Conservation (phyloP, 2,329 filamentous ascomycete species). For the Aureobasidium mangrovei region DNA sequence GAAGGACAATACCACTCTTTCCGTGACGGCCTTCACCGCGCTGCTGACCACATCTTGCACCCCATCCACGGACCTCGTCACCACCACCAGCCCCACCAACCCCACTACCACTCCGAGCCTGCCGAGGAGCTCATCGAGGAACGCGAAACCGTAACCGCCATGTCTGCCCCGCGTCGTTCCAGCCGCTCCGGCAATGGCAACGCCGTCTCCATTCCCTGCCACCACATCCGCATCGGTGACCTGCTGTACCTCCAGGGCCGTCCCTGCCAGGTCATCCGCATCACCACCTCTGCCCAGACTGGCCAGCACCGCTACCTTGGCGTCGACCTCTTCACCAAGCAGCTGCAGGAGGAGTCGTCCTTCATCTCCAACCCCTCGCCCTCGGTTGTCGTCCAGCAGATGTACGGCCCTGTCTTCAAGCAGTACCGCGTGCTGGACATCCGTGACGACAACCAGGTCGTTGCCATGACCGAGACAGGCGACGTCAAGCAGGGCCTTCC, state of each 20-base stretch:
- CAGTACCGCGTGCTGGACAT: slow-evolving; percentile 99
- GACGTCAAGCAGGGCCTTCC: slow-evolving; percentile 95
- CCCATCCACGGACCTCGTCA: slow-evolving; percentile 48
- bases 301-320: slow-evolving; percentile 99
- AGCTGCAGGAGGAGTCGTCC: slow-evolving; percentile 96
- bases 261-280: slow-evolving; percentile 99
- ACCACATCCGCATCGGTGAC: slow-evolving; percentile 98
- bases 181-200: slow-evolving; percentile 44
- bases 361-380: slow-evolving; percentile 96
- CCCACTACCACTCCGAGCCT: slow-evolving; percentile 27
- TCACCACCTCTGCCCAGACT: slow-evolving; percentile 94
- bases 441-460: slow-evolving; percentile 69
- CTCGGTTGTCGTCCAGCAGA: slow-evolving; percentile 97
- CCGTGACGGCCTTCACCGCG: slow-evolving; percentile 60
- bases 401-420: slow-evolving; percentile 99
- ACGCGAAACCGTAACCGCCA: slow-evolving; percentile 36
- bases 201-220: slow-evolving; percentile 96
- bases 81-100: slow-evolving; percentile 42
- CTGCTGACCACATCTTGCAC: slow-evolving; percentile 56
- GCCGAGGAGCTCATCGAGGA: slow-evolving; percentile 39
- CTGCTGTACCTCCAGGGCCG: slow-evolving; percentile 98
- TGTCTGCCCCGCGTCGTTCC: slow-evolving; percentile 29
- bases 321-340: slow-evolving; percentile 99
- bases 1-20: slow-evolving; percentile 67
- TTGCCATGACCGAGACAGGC: slow-evolving; percentile 97